phyloP scores from a whole-genome alignment of 2,329 filamentous ascomycete species.

The Aspergillus sp. region DNA sequence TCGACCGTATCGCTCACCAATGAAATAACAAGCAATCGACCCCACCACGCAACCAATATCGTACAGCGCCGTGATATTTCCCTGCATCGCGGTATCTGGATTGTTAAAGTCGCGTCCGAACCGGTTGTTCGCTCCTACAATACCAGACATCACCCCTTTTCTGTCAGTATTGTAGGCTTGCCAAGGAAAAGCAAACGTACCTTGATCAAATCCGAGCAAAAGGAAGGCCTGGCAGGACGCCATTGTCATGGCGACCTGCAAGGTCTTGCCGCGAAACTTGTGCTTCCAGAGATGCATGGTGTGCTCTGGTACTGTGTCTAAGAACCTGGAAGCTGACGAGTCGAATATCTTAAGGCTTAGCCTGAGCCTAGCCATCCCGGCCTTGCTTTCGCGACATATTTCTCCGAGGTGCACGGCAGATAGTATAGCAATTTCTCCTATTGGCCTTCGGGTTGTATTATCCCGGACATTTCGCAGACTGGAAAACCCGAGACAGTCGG shows the following conservation, averaged over 20 bases:
- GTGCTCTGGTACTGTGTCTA: not conserved
- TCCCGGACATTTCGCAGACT: too few relatives aligned
- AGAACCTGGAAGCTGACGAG: too few relatives aligned
- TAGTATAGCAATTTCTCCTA: too few relatives aligned
- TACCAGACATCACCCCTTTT: slow-evolving; percentile 24
- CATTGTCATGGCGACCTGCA: slow-evolving; percentile 21
- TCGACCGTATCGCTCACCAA: slow-evolving; percentile 40
- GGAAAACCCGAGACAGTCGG: too few relatives aligned
- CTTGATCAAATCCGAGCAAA: slow-evolving; percentile 44
- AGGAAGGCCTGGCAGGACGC: slow-evolving; percentile 37
- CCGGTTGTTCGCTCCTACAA: slow-evolving; percentile 39
- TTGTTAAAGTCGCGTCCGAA: slow-evolving; percentile 36
- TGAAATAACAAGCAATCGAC: slow-evolving; percentile 27
- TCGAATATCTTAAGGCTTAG: too few relatives aligned
- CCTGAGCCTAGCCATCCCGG: too few relatives aligned
- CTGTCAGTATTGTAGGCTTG: not conserved
- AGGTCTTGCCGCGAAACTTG: slow-evolving; percentile 13
- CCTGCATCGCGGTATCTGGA: slow-evolving; percentile 34
- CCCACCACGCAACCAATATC: slow-evolving; percentile 29
- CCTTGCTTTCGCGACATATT: too few relatives aligned
- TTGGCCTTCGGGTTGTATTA: too few relatives aligned
- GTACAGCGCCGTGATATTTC: slow-evolving; percentile 24
- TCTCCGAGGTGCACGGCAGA: too few relatives aligned
- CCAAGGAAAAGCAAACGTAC: slow-evolving; percentile 9
- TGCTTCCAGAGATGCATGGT: slow-evolving; percentile 17